Base-by-base conservation (phyloP, 225 moss, liverwort and hornwort genomes). In the Takakia lepidozioides region DNA sequence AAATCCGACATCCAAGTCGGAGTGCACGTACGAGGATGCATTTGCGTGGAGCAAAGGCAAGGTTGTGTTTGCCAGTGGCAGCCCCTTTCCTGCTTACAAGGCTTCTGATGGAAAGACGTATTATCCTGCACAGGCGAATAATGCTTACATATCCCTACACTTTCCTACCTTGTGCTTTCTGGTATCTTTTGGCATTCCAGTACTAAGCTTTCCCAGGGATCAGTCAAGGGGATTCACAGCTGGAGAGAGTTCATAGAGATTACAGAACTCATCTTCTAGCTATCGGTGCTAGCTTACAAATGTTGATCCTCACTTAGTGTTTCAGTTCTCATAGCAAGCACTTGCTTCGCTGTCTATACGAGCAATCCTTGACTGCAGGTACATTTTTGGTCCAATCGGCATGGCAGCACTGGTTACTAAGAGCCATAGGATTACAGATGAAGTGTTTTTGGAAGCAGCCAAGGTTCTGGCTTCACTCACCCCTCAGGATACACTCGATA, bases 21-120 rank as follows among this genome's bases (percentile, higher is more conserved):
- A 93, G 75, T 93, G 88, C 63, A 93, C 93, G 58, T 86, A 88
- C 36, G 88, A 93, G 68, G 80, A 93, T 57, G 93, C 93, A 32
- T 93, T 88, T 58, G 54, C 72, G 17, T 70, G 77, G 63, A 93
- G 86, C 39, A 72, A 68, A 74, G 93, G 93, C 18, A 75, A 76
- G 54, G 86, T 85, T 57, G 34, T 93, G 58, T 93, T 93, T 64
- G 93, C 93, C 4, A 89, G 93, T 65, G 88, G 93, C 67, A 88
- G 88, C 64, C 86, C 88, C 17, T 93, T 93, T 57, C 32, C 52
- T 60, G 83, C 93, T 23, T 78, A 86, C 43, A 70, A n/a, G n/a
- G n/a, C n/a, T n/a, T n/a, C 78, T 56, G 64, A 79, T 3, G 74
- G 75, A 34, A n/a, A n/a, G 88, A 76, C 1, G 75, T 86, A 59